phyloP scores from a whole-genome alignment of 2,329 filamentous ascomycete genomes.

The Scortechinia acanthostroma region DNA sequence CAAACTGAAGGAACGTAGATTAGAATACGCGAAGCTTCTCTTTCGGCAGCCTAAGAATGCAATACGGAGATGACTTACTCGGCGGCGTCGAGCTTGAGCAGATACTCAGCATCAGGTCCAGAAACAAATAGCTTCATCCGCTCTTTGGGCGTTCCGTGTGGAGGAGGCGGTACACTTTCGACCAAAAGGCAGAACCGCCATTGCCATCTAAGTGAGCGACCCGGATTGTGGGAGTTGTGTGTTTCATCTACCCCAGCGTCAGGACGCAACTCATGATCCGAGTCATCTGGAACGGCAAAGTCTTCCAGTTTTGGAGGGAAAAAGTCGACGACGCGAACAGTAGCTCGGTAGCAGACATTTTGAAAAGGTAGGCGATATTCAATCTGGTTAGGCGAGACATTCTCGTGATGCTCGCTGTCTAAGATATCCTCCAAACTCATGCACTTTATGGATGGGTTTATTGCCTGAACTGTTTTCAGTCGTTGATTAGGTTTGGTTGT shows the following conservation, averaged over 20 bases:
- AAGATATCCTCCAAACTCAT: neutral
- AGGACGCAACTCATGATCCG: neutral
- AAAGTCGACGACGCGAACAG: conserved; percentile 10
- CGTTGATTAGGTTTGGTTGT: neutral
- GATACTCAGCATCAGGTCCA: conserved; percentile 7
- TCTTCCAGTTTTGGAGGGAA: conserved; percentile 8
- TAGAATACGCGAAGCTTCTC: neutral
- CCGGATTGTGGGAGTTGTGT: neutral
- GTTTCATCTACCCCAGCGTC: neutral
- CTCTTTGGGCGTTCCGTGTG: neutral
- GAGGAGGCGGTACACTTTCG: conserved; percentile 6
- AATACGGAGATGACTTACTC: conserved; percentile 7
- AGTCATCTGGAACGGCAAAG: conserved; percentile 7
- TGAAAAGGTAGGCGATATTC: conserved; percentile 4
- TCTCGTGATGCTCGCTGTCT: neutral
- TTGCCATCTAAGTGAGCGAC: conserved; percentile 5
- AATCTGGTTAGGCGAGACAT: neutral
- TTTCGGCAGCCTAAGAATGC: neutral
- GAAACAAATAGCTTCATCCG: conserved; percentile 8
- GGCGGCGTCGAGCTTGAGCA: conserved; percentile 7
- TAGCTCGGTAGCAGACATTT: conserved; percentile 8
- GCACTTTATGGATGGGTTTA: neutral
- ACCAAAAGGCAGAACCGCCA: conserved; percentile 11
- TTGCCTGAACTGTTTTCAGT: neutral
- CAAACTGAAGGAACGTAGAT: no score